Evolutionary conservation across 495 filamentous ascomycete genomes (phyloP).

Genomic region (Hyaloscypha variabilis): DNA sequence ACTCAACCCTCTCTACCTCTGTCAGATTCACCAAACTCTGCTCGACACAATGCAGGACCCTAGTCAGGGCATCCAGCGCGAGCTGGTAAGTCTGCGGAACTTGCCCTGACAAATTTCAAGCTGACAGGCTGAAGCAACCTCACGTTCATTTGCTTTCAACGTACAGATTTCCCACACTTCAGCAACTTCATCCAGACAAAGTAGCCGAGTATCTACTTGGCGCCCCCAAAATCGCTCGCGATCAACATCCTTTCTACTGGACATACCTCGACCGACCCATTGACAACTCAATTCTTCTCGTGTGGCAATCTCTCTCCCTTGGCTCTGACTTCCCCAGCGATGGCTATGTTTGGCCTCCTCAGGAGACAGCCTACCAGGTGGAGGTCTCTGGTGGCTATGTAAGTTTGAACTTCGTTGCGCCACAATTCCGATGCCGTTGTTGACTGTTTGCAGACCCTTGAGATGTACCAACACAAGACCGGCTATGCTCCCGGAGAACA

Average conservation of each 20-base stretch:
- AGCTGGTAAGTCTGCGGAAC: conserved; percentile 55
- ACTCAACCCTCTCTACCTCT: neutral
- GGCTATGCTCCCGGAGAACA: conserved; percentile 75
- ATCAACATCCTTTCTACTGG: conserved; percentile 83
- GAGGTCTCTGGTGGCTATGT: conserved; percentile 76
- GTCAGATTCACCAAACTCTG: neutral
- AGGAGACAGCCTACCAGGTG: conserved; percentile 69
- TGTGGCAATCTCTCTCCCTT: conserved; percentile 79
- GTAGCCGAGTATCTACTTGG: conserved; percentile 75
- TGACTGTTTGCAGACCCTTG: conserved; percentile 53
- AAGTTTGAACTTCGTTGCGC: conserved; percentile 37
- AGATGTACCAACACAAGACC: conserved; percentile 78
- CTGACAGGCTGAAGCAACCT: conserved; percentile 58
- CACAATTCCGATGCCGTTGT: neutral
- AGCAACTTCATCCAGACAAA: conserved; percentile 65
- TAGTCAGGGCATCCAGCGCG: conserved; percentile 60
- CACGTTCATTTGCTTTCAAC: conserved; percentile 87
- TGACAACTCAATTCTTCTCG: conserved; percentile 79
- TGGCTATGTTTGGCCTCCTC: conserved; percentile 86
- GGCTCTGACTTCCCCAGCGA: conserved; percentile 79
- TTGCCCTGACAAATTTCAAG: neutral
- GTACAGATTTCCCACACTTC: conserved; percentile 69
- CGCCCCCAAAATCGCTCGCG: conserved; percentile 79
- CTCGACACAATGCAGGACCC: conserved; percentile 60
- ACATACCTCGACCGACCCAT: conserved; percentile 81